Evolutionary conservation across 2,329 filamentous ascomycete genomes (phyloP), one percentile per base, ranked within the genome.

Genomic region (Colletotrichum destructivum): DNA sequence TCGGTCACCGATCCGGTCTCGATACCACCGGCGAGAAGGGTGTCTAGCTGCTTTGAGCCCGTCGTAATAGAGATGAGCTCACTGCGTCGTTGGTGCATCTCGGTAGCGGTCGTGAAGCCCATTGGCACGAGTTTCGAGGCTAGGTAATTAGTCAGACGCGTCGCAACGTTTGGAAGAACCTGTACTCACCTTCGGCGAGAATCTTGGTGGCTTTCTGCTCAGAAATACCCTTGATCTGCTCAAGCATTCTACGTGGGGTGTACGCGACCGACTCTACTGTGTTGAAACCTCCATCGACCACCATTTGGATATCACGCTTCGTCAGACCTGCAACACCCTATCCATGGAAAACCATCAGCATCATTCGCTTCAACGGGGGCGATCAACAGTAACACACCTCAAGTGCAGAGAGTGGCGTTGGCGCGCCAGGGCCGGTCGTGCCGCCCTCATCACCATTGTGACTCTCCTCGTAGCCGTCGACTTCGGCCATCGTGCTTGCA

Each of bases 1-100:
- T 99, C 97, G 0, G 97, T 99, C 65, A 99, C 97, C 11, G 95
- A 98, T 55, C 97, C 97, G 0, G 96, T 99, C 83, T 99, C 97
- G 62, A 99, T 90, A 70, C 96, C 96, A 77, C 96, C 96, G 40
- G 96, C 96, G 18, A 99, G 89, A 26, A 99, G 87, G 16, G 96
- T 98, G 80, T 99, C 96, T 12, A 99, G 89, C 79, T 98, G 95
- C 84, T 99, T 99, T 11, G 96, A 98, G 70, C 97, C 96, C 3
- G 96, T 99, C 4, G 96, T 98, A 75, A 99, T 98, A 16, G 95
- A 98, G 76, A 99, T 99, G 71, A 99, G 89, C 83, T 98, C 96
- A 82, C 95, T 98, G 81, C 97, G 91, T 75, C 96, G 92, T 77
- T 96, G 94, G 80, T 99, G 97, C 95, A 99, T 99, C 83, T 99